Percentiles rank a stretch among this genome's conserved stretches.
phyloP scores from a whole-genome alignment of 2,329 filamentous ascomycete species.

The Epichloe gansuensis region DNA sequence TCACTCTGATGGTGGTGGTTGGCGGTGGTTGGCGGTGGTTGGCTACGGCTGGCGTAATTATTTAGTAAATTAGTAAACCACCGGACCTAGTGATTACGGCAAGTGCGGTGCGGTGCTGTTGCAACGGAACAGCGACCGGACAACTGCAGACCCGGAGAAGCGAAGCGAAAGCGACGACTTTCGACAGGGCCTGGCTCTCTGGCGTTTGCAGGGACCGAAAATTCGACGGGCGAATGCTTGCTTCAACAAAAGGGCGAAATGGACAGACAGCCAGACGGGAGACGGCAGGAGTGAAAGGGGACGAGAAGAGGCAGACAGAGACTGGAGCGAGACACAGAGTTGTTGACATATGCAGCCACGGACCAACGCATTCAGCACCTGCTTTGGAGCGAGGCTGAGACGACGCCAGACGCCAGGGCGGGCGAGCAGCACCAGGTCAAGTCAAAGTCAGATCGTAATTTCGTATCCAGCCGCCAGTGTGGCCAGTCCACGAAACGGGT shows the following conservation, averaged over 20 bases:
- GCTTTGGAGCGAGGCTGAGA: not conserved
- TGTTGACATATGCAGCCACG: not conserved
- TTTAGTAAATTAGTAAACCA: too few species aligned
- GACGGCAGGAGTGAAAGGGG: not conserved
- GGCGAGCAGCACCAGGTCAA: too few species aligned
- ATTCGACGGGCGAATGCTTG: not conserved
- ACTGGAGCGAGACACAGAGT: not conserved
- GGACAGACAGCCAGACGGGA: not conserved
- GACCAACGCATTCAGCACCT: not conserved
- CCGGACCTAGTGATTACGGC: not conserved
- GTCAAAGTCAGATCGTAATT: too few species aligned
- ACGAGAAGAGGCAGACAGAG: not conserved
- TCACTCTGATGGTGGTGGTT: too few species aligned
- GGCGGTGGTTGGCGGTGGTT: too few species aligned
- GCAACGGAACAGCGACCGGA: not conserved
- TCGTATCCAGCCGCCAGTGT: not conserved
- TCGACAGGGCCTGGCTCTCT: not conserved
- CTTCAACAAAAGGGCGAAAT: not conserved
- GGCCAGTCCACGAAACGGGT: not conserved
- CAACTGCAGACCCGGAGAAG: not conserved
- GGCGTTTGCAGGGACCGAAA: not conserved
- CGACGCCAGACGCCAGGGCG: not conserved
- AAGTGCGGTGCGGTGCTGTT: not conserved
- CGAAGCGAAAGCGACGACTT: not conserved
- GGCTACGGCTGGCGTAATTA: too few species aligned